A percentile compares a stretch with the other conserved stretches of the same genome.
Evolutionary conservation across 805 yeast genomes (phyloP).

Genomic region (Candida quercuum): DNA sequence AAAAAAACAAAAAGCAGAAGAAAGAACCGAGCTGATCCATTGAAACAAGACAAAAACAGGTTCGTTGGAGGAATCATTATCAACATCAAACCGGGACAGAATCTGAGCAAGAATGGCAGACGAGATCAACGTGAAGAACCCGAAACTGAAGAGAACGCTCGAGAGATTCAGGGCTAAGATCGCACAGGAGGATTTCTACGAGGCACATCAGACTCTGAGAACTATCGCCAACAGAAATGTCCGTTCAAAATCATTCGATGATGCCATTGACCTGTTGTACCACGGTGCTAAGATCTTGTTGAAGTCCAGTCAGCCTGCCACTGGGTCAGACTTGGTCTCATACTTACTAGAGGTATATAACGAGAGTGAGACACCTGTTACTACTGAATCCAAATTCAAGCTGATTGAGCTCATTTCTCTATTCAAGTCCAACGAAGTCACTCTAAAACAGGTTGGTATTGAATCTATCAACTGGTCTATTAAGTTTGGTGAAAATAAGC

Average conservation of each 20-base stretch:
- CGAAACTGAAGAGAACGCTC: slow-evolving; percentile 52
- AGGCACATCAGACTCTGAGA: slow-evolving; percentile 92
- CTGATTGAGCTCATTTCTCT: slow-evolving; percentile 42
- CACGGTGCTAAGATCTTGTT: slow-evolving; percentile 67
- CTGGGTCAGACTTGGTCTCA: slow-evolving; percentile 70
- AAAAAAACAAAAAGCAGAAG: no score
- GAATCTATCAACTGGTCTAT: slow-evolving; percentile 65
- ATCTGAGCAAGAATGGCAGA: slow-evolving; percentile 8
- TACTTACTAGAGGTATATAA: slow-evolving; percentile 70
- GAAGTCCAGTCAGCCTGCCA: slow-evolving; percentile 67
- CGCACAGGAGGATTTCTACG: slow-evolving; percentile 74
- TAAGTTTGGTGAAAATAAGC: slow-evolving; percentile 40
- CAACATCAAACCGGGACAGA: neutral
- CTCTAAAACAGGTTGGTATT: slow-evolving; percentile 60
- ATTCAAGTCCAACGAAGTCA: slow-evolving; percentile 47
- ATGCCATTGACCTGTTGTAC: slow-evolving; percentile 70
- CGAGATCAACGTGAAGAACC: slow-evolving; percentile 15
- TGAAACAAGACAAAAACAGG: neutral
- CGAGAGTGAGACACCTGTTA: slow-evolving; percentile 38
- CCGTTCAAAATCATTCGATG: slow-evolving; percentile 55
- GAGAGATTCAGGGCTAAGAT: slow-evolving; percentile 65
- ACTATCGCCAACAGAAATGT: slow-evolving; percentile 85
- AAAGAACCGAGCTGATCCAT: no score
- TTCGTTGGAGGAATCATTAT: neutral
- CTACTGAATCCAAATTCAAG: slow-evolving; percentile 38